Conservation (phyloP, 495 filamentous ascomycete species). For the Neurospora sp. region DNA sequence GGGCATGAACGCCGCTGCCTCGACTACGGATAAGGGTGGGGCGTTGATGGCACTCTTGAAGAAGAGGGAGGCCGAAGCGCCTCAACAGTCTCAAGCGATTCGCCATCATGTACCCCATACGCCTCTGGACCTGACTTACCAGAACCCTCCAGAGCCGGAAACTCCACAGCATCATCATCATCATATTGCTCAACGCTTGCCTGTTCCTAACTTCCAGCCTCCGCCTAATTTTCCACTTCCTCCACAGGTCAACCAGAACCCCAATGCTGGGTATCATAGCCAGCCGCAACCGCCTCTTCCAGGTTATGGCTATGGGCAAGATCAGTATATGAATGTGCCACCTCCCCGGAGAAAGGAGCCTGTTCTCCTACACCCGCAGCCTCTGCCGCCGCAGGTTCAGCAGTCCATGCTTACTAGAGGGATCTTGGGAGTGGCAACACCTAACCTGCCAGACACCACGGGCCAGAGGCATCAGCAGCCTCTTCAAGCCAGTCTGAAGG, state of each 20-base stretch:
- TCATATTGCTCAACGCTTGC: conserved; percentile 27
- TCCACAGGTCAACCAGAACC: conserved; percentile 11
- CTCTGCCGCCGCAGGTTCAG: conserved; percentile 41
- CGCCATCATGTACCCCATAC: conserved; percentile 22
- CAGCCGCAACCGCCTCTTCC: conserved; percentile 11
- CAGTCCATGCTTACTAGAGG: conserved; percentile 29
- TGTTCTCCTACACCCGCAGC: conserved; percentile 43
- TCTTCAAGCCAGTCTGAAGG: neutral
- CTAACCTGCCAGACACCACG: conserved; percentile 15
- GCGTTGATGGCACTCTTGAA: conserved; percentile 26
- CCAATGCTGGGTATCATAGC: conserved; percentile 6
- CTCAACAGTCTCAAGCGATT: conserved; percentile 10
- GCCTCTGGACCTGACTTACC: conserved; percentile 32
- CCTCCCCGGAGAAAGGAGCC: conserved; percentile 26
- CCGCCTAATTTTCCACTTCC: conserved; percentile 37
- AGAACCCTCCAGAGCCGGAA: conserved; percentile 23
- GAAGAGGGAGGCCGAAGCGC: conserved; percentile 8
- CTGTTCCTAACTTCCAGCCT: conserved; percentile 24
- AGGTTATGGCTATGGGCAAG: conserved; percentile 17
- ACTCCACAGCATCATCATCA: conserved; percentile 26
- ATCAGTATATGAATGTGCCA: conserved; percentile 12
- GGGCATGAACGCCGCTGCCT: conserved; percentile 9
- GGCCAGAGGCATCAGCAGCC: conserved; percentile 28
- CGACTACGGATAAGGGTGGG: conserved; percentile 21
- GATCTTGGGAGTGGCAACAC: conserved; percentile 14